Base-by-base conservation (phyloP, 148 eudicot genomes). In the Chenopodium suecicum region DNA sequence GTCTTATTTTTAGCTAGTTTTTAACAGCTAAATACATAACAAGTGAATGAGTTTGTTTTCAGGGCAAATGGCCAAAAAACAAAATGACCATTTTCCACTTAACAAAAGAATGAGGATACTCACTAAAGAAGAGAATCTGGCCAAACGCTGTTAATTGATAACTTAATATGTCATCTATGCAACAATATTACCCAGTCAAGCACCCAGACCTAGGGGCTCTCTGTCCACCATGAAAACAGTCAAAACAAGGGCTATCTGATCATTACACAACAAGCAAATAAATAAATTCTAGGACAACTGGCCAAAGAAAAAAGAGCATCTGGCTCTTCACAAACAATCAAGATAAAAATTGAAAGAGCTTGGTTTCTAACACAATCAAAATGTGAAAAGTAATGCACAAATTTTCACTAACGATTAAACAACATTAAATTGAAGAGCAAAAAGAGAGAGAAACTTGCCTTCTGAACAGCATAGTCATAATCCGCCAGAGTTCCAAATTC, bases 401-500 rank as follows among this genome's bases (percentile, higher is more conserved):
- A 22, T n/a, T 29, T 20, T 34, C 17, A 19, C 5, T 6, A 50
- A 29, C 23, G 46, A 1, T 0, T 2, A 48, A 10, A 76, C 41
- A 70, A 23, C 58, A 74, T 56, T 17, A 66, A 68, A 32, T 70
- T 64, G 31, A 76, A 19, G 47, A 22, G 60, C 50, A 63, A 50
- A 31, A 41, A 20, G 12, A 8, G 32, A 81, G 54, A 56, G 77
- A 79, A 75, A 37, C 50, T 65, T 88, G 91, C 98, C 99, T 94
- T 95, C 48, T 86, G 91, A 54, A 88, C 81, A 72, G 99, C 92
- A 84, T 87, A 84, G 82, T 93, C 98, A 88, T 89, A 89, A 77
- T 92, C 94, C 76, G 94, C 98, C 82, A 95, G 85, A 13, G 88
- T 88, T 74, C 99, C 99, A 83, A 81, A 89, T 80, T 94, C 92